phyloP scores from a whole-genome alignment of 306 rosid species.

The Alnus rubra region DNA sequence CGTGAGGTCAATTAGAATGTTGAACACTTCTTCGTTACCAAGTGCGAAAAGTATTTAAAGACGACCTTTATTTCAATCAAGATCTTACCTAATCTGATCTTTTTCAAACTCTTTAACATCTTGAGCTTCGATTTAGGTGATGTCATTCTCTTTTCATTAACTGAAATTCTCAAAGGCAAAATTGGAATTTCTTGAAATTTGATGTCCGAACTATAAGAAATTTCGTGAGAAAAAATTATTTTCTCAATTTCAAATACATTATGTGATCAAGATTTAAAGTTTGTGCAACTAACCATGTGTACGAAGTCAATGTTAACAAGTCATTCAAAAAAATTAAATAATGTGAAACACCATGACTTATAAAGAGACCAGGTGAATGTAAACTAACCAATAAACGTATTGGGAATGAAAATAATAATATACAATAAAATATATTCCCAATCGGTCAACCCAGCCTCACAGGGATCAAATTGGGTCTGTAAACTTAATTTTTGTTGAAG shows the following conservation, averaged over 20 bases:
- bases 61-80: not conserved
- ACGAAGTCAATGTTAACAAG: no score
- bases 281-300: no score
- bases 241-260: no score
- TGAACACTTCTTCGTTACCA: not conserved
- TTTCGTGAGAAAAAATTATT: no score
- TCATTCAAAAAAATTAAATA: no score
- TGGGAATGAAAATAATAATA: no score
- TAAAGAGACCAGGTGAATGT: no score
- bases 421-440: not conserved
- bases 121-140: not conserved
- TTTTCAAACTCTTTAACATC: not conserved
- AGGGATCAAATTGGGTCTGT: not conserved
- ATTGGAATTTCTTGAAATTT: no score
- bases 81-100: not conserved
- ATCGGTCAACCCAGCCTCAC: not conserved
- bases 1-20: slow-evolving; percentile 8
- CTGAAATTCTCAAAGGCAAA: not conserved
- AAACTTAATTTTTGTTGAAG: not conserved
- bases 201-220: no score
- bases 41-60: not conserved
- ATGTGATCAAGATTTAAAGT: no score
- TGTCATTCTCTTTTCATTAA: not conserved
- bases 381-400: no score
- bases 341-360: no score